These are phyloP conservation scores for Fimicolochytrium jonesii DNA, from an alignment of 192 early-diverging fungal species.

Conservation along the genomic window DNA sequence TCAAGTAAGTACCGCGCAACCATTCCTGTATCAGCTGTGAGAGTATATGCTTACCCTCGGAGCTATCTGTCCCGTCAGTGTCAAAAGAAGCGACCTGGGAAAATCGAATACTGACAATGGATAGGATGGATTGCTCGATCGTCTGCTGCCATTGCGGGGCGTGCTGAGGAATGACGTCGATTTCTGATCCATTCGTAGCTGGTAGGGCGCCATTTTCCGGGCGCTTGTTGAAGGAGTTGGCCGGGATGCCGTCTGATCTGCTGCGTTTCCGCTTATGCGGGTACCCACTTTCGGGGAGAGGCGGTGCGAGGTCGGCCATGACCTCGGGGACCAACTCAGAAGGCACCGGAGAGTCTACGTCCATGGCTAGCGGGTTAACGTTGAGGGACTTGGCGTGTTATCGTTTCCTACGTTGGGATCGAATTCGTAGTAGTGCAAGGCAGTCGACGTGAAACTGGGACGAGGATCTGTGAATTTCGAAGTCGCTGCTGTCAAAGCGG, in stretches of 20 bases:
- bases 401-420: too few species aligned
- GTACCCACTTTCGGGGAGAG: neutral
- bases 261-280: neutral
- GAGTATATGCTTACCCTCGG: slow-evolving; percentile 46
- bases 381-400: too few species aligned
- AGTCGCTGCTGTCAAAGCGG: too few species aligned
- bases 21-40: neutral
- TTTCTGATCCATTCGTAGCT: neutral
- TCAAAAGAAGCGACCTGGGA: slow-evolving; percentile 74
- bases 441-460: too few species aligned
- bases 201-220: neutral
- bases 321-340: neutral
- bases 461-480: too few species aligned
- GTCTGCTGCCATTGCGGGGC: slow-evolving; percentile 61
- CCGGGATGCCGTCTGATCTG: neutral
- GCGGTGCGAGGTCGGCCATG: neutral
- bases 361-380: too few species aligned
- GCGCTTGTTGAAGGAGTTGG: neutral
- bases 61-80: slow-evolving; percentile 66
- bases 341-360: slow-evolving; percentile 3
- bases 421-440: too few species aligned
- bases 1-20: neutral
- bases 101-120: slow-evolving; percentile 75
- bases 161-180: neutral
- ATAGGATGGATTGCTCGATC: slow-evolving; percentile 60